Evolutionary conservation across 2,329 filamentous ascomycete genomes (phyloP).

Genomic region (Trichoderma semiorbis): DNA sequence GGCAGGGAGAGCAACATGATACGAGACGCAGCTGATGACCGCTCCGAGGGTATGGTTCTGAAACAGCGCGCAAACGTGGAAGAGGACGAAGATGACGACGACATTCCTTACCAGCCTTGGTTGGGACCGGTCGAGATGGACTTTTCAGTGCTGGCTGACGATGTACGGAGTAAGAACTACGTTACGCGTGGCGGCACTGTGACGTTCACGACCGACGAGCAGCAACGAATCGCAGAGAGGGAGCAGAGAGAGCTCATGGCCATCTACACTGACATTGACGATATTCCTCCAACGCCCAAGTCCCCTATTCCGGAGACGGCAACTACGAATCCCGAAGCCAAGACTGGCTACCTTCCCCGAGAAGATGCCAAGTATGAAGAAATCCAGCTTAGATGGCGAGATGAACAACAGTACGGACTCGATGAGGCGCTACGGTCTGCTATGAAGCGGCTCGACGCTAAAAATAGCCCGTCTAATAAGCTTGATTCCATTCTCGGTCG

Average conservation of each 20-base stretch:
- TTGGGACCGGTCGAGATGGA: constrained; percentile 45
- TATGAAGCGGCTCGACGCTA: constrained; percentile 41
- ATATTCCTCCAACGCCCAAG: constrained; percentile 56
- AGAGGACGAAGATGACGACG: constrained; percentile 58
- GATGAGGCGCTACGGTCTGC: constrained; percentile 43
- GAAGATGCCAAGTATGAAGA: constrained; percentile 45
- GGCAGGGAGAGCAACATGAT: constrained; percentile 65
- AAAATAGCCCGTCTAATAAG: constrained; percentile 34
- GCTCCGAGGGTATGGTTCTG: constrained; percentile 67
- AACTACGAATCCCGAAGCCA: constrained; percentile 25
- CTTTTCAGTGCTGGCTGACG: constrained; percentile 45
- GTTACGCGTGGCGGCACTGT: constrained; percentile 52
- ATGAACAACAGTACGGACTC: constrained; percentile 43
- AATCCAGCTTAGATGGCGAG: constrained; percentile 47
- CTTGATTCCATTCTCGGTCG: constrained; percentile 41
- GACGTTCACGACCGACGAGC: constrained; percentile 52
- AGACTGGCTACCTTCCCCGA: constrained; percentile 36
- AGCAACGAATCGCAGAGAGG: constrained; percentile 52
- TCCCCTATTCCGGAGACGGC: constrained; percentile 44
- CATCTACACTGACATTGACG: constrained; percentile 51
- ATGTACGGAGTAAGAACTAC: constrained; percentile 47
- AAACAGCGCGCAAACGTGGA: constrained; percentile 50
- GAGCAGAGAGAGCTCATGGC: constrained; percentile 60
- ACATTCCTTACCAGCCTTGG: constrained; percentile 53
- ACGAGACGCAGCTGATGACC: constrained; percentile 68